A percentile compares a stretch with the other conserved stretches of the same genome.
phyloP scores from a whole-genome alignment of 495 filamentous ascomycete species.

The Xanthoparmelia taractica region DNA sequence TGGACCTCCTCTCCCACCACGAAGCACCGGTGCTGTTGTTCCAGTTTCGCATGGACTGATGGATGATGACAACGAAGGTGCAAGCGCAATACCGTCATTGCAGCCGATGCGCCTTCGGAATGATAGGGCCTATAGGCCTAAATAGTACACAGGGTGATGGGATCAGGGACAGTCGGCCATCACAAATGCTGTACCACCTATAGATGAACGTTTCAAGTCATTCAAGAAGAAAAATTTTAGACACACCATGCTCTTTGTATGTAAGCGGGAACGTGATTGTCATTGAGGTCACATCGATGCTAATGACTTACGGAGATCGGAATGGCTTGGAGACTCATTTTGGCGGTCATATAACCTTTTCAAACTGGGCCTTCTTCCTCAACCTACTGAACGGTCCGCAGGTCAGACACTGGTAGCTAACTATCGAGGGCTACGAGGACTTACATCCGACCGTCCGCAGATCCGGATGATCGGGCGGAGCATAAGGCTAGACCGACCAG shows the following conservation, averaged over 20 bases:
- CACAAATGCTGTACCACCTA: background rate
- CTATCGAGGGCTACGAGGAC: background rate
- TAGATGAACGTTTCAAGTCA: background rate
- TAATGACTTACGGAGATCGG: background rate
- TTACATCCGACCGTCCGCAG: background rate
- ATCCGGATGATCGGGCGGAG: background rate
- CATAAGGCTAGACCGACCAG: background rate
- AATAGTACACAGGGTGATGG: background rate
- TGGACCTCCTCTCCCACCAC: slow-evolving; percentile 12
- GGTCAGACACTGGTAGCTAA: background rate
- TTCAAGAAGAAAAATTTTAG: background rate
- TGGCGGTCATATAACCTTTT: background rate
- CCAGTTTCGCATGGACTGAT: slow-evolving; percentile 8
- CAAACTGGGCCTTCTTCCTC: background rate
- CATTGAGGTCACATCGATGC: background rate
- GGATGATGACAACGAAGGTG: slow-evolving; percentile 25
- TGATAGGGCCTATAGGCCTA: background rate
- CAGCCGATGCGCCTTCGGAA: slow-evolving; percentile 16
- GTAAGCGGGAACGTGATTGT: background rate
- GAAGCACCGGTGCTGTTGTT: background rate
- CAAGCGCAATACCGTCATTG: slow-evolving; percentile 21
- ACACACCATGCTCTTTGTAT: background rate
- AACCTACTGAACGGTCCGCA: background rate
- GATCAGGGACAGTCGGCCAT: background rate
- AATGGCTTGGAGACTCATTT: background rate